phyloP scores from a whole-genome alignment of 1,284 basidiomycete species.

The Gymnopus androsaceus region DNA sequence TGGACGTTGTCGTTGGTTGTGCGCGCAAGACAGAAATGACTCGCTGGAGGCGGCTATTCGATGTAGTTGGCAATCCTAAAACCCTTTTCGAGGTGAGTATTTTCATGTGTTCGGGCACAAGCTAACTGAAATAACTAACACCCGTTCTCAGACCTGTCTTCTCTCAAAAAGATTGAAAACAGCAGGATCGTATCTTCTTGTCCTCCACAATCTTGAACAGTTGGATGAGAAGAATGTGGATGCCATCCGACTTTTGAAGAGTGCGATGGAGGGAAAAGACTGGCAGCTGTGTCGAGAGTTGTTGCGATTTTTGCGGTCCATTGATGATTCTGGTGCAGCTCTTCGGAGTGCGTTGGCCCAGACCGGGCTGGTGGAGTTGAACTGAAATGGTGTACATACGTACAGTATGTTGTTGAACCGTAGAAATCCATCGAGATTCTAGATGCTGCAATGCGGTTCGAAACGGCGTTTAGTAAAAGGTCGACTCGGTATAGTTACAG shows the following conservation, averaged over 20 bases:
- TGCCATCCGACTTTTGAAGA: slow-evolving; percentile 74
- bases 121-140: no score
- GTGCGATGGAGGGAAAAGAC: slow-evolving; percentile 73
- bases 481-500: no score
- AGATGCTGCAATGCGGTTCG: no score
- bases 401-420: no score
- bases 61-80: slow-evolving; percentile 87
- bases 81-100: slow-evolving; percentile 81
- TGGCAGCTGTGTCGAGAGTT: slow-evolving; percentile 87
- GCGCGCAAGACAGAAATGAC: slow-evolving; percentile 97
- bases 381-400: no score
- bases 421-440: no score
- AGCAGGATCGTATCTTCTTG: slow-evolving; percentile 91
- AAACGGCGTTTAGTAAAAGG: no score
- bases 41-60: slow-evolving; percentile 88
- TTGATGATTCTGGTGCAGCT: slow-evolving; percentile 82
- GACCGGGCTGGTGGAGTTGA: slow-evolving; percentile 30
- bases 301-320: slow-evolving; percentile 87
- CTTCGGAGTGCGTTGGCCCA: slow-evolving; percentile 62
- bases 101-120: not conserved
- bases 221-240: slow-evolving; percentile 80
- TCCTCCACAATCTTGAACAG: slow-evolving; percentile 92
- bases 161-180: slow-evolving; percentile 77
- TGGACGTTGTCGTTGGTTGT: slow-evolving; percentile 95
- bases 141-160: slow-evolving; percentile 76